Evolutionary conservation across 176 grass and related monocot genomes (phyloP), one percentile per base, ranked within the genome.

Genomic region (Oryza rufipogon): DNA sequence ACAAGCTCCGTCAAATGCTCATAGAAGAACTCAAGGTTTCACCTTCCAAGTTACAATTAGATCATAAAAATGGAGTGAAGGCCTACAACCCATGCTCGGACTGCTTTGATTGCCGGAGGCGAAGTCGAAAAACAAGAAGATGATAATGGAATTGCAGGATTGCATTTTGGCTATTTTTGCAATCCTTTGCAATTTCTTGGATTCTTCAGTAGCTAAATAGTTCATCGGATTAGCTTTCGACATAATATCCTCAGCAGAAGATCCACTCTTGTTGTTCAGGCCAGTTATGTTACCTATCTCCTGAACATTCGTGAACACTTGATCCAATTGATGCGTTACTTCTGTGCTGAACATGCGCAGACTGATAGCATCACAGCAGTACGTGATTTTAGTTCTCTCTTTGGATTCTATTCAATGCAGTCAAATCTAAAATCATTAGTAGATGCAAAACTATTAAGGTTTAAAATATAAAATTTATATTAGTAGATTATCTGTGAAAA

Each of bases 81-180:
- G 73, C 75, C 70, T 90, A 93, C 60, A 86, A 86, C 54, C 85
- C 92, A 15, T 98, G 91, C 90, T 93, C 87, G 4, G 91, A 98
- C 44, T 98, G 96, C 87, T 98, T 96, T 71, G 91, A 98, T 64
- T 98, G 96, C 33, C 93, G 93, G 26, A 79, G 91, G 41, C 86
- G 85, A 82, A 90, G 74, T 74, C 87, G 89, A 78, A 98, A 87
- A 68, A 42, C 68, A 23, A 82, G 67, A 61, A 93, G 87, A 93
- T 98, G 84, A 68, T 44, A 82, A 28, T 63, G 25, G 74, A 16
- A 49, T 86, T 23, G 58, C 19, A 23, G 6, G 20, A 9, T 60
- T 19, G 23, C n/a, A 32, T 48, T 39, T 23, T 16, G 39, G 6
- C 7, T 58, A 38, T 76, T 77, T 54, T 78, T 20, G 22, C 39